Evolutionary conservation across 2,329 filamentous ascomycete genomes (phyloP).

Genomic region (Didymella glomerata): DNA sequence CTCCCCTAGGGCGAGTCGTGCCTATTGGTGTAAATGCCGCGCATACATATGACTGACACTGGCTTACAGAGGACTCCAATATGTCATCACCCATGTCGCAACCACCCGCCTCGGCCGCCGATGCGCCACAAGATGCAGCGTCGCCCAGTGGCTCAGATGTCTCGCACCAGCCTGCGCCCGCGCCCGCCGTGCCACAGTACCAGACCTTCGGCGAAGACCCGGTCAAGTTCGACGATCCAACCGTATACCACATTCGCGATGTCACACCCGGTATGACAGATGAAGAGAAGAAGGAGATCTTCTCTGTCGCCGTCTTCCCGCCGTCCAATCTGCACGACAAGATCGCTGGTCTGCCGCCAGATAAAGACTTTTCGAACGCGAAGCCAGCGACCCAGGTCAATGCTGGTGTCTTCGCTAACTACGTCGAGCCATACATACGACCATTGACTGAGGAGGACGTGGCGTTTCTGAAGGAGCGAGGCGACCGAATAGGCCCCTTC

Average conservation of each 20-base stretch:
- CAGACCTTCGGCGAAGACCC: conserved; percentile 94
- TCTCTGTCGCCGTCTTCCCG: conserved; percentile 86
- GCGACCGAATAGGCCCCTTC: conserved; percentile 84
- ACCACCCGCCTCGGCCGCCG: conserved; percentile 61
- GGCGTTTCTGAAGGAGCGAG: conserved; percentile 86
- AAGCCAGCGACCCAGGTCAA: conserved; percentile 95
- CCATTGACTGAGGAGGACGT: conserved; percentile 92
- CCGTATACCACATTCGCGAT: conserved; percentile 88
- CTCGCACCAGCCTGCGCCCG: conserved; percentile 67
- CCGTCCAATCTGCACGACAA: conserved; percentile 80
- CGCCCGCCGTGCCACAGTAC: conserved; percentile 71
- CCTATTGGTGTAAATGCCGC: background rate
- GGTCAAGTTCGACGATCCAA: conserved; percentile 88
- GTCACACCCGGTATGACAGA: conserved; percentile 78
- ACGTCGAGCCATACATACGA: conserved; percentile 90
- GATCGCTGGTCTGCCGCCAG: conserved; percentile 87
- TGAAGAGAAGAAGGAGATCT: conserved; percentile 87
- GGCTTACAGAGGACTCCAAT: conserved; percentile 46
- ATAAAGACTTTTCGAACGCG: conserved; percentile 93
- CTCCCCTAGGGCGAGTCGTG: background rate
- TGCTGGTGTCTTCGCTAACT: conserved; percentile 90
- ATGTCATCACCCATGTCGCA: conserved; percentile 54
- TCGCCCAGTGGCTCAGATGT: conserved; percentile 66
- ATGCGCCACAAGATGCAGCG: conserved; percentile 68
- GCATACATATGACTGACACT: conserved; percentile 19